Evolutionary conservation across 192 early-diverging fungal species (phyloP).

Genomic region (Coemansia sp.): DNA sequence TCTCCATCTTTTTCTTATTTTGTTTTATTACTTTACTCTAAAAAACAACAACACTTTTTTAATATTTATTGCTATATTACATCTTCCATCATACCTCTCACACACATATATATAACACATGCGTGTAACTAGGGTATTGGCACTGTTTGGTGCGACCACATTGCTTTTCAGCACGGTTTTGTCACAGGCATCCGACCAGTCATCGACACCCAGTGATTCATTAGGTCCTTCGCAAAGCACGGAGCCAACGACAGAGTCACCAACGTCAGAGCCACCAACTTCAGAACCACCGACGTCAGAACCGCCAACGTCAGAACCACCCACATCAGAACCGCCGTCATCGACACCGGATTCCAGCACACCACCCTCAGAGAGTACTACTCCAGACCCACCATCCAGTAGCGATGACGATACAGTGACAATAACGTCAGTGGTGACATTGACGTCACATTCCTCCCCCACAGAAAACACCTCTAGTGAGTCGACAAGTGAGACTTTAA

Average conservation of each 20-base stretch:
- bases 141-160: not conserved
- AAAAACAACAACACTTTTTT: conserved; percentile 2
- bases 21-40: not conserved
- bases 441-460: not conserved
- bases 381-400: not conserved
- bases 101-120: not conserved
- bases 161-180: not conserved
- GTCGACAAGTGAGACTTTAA: no score
- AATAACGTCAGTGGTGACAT: not conserved
- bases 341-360: not conserved
- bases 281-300: not conserved
- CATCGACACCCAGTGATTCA: not conserved
- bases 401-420: conserved; percentile 4
- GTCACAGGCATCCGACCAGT: not conserved
- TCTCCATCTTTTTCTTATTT: not conserved
- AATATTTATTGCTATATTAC: not conserved
- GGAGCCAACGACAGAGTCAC: not conserved
- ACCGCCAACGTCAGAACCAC: not conserved
- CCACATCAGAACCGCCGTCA: not conserved
- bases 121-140: not conserved
- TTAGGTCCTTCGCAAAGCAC: not conserved
- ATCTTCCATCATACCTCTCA: not conserved
- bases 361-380: not conserved
- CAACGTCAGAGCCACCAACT: not conserved
- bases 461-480: no score